Conservation (phyloP, 2,329 filamentous ascomycete species). For the Neopestalotiopsis rosae region DNA sequence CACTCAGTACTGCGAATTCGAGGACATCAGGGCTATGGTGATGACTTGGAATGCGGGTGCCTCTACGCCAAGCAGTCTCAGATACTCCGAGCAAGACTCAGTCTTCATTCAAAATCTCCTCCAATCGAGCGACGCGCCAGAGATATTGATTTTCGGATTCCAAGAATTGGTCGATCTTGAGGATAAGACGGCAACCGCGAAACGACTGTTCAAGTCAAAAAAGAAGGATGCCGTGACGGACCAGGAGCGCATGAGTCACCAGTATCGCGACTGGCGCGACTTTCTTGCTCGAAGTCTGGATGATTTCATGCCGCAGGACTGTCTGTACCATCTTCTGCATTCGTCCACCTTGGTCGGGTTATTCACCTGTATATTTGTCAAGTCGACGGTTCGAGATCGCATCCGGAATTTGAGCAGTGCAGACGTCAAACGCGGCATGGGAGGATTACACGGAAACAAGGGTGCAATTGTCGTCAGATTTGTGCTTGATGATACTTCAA, state of each 20-base stretch:
- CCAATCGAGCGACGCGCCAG: constrained; percentile 76
- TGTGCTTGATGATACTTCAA: constrained; percentile 87
- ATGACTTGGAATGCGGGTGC: constrained; percentile 98
- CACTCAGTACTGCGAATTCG: constrained; percentile 82
- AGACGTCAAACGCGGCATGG: constrained; percentile 96
- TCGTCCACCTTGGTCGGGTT: constrained; percentile 90
- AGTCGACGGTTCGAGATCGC: constrained; percentile 74
- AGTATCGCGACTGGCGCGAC: constrained; percentile 96
- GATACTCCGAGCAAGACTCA: constrained; percentile 71
- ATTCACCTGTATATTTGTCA: constrained; percentile 96
- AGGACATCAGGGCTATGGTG: constrained; percentile 78
- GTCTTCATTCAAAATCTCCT: constrained; percentile 84
- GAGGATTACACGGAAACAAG: constrained; percentile 94
- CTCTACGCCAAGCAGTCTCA: constrained; percentile 84
- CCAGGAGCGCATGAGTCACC: constrained; percentile 92
- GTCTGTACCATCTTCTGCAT: constrained; percentile 85
- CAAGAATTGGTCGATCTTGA: constrained; percentile 98
- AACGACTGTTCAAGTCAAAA: constrained; percentile 89
- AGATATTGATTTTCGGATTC: constrained; percentile 94
- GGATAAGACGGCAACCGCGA: constrained; percentile 97
- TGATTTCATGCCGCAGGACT: constrained; percentile 77
- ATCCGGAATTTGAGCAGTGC: constrained; percentile 79
- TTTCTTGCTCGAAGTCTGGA: constrained; percentile 83
- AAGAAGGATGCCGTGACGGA: constrained; percentile 78
- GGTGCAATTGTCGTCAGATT: constrained; percentile 93